phyloP scores from a whole-genome alignment of 2,329 filamentous ascomycete species.

The Esteya vermicola region DNA sequence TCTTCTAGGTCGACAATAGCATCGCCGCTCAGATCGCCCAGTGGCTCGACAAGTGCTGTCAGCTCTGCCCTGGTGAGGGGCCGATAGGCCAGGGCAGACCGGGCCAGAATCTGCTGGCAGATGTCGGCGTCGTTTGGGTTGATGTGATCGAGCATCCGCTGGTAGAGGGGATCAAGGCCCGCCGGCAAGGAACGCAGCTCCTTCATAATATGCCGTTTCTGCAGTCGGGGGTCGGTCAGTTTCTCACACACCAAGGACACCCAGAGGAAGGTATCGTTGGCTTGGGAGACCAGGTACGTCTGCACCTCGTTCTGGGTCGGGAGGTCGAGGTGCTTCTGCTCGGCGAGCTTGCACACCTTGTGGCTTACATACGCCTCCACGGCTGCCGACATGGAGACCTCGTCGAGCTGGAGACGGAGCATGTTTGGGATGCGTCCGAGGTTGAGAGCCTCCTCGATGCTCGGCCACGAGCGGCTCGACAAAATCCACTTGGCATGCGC shows the following conservation, averaged over 20 bases:
- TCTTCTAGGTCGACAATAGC: conserved; percentile 23
- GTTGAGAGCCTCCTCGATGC: conserved; percentile 20
- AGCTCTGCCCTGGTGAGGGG: background rate
- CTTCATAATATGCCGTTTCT: background rate
- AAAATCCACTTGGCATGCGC: conserved; percentile 31
- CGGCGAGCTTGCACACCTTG: background rate
- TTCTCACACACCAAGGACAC: conserved; percentile 23
- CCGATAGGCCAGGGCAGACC: background rate
- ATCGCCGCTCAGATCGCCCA: too few relatives aligned
- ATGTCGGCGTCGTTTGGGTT: conserved; percentile 13
- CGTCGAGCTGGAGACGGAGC: background rate
- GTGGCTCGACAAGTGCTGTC: too few relatives aligned
- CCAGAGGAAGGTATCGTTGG: conserved; percentile 28
- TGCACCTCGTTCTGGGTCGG: conserved; percentile 10
- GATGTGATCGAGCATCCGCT: conserved; percentile 22
- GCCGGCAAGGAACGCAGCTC: conserved; percentile 15
- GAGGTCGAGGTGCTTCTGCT: background rate
- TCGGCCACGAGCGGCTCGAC: conserved; percentile 25
- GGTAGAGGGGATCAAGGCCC: conserved; percentile 22
- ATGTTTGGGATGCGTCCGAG: conserved; percentile 5
- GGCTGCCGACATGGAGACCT: background rate
- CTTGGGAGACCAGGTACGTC: conserved; percentile 16
- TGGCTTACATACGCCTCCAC: background rate
- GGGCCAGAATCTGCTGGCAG: conserved; percentile 20
- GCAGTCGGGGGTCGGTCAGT: conserved; percentile 8